Conservation (phyloP, 495 filamentous ascomycete genomes). For the Penicillium simplicissimum region DNA sequence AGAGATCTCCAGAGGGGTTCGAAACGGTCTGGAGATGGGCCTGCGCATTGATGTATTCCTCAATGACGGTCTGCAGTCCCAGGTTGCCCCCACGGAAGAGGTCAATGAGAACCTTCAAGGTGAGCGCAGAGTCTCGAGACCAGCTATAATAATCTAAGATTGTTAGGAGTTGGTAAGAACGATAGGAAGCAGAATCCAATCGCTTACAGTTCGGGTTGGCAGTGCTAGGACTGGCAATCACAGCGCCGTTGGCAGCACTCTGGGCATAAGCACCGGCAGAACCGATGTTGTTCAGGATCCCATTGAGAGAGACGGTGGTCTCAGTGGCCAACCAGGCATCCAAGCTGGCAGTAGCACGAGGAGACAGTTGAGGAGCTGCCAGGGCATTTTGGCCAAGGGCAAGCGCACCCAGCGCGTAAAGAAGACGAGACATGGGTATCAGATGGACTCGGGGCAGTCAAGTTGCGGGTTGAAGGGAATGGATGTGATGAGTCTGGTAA, state of each 20-base stretch:
- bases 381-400: constrained; percentile 23
- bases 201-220: constrained; percentile 59
- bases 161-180: constrained; percentile 34
- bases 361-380: constrained; percentile 24
- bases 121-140: constrained; percentile 67
- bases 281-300: constrained; percentile 63
- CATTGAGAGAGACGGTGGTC: constrained; percentile 48
- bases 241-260: constrained; percentile 52
- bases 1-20: constrained; percentile 59
- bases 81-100: constrained; percentile 56
- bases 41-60: constrained; percentile 56
- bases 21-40: constrained; percentile 59
- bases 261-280: constrained; percentile 48
- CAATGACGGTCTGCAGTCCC: constrained; percentile 52
- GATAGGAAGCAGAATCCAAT: constrained; percentile 1
- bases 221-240: constrained; percentile 63
- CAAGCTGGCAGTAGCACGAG: constrained; percentile 26
- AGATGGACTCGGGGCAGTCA: neutral
- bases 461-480: neutral
- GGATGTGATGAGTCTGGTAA: neutral
- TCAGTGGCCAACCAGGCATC: constrained; percentile 57
- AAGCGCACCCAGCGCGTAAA: constrained; percentile 28
- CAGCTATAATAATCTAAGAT: constrained; percentile 59
- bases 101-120: constrained; percentile 61
- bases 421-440: neutral